A percentile compares a stretch with the other conserved stretches of the same genome.
These are phyloP conservation scores for Chaetomium olivaceum DNA, from an alignment of 2,329 filamentous ascomycete species.

Conservation along the genomic window DNA sequence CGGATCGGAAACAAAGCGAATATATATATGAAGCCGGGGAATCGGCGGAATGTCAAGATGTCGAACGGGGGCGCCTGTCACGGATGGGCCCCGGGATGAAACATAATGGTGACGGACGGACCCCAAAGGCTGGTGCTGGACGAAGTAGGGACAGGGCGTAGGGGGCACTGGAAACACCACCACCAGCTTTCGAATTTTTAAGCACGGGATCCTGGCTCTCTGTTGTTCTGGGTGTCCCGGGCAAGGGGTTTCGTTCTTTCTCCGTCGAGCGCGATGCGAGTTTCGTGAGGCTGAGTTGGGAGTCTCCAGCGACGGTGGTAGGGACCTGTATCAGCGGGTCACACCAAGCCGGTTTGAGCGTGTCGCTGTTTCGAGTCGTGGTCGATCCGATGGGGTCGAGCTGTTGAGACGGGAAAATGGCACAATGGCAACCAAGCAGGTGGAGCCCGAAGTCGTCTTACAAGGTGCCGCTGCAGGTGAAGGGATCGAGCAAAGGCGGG, in stretches of 20 bases:
- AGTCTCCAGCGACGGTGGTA: neutral
- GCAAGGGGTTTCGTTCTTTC: neutral
- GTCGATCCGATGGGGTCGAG: neutral
- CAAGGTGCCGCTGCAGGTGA: neutral
- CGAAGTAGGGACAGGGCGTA: slow-evolving; percentile 5
- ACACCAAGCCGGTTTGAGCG: slow-evolving; percentile 14
- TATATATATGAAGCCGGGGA: neutral
- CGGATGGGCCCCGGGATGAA: slow-evolving; percentile 12
- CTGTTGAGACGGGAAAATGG: neutral
- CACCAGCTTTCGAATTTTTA: neutral
- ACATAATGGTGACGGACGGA: slow-evolving; percentile 23
- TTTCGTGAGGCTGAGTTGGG: slow-evolving; percentile 3
- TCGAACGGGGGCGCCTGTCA: slow-evolving; percentile 20
- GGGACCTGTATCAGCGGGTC: neutral
- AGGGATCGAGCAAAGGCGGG: neutral
- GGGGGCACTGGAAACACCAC: slow-evolving; percentile 10
- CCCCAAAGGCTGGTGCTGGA: slow-evolving; percentile 11
- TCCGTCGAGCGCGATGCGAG: neutral
- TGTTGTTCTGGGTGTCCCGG: neutral
- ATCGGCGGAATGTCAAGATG: slow-evolving; percentile 1
- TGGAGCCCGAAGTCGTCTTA: neutral
- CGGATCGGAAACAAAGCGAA: neutral
- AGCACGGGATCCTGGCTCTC: neutral
- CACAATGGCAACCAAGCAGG: neutral
- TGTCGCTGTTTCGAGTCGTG: neutral